A percentile compares a stretch with the other conserved stretches of the same genome.
These are phyloP conservation scores for Plasmodium gaboni DNA, from an alignment of 169 alveolate species.

Conservation along the genomic window DNA sequence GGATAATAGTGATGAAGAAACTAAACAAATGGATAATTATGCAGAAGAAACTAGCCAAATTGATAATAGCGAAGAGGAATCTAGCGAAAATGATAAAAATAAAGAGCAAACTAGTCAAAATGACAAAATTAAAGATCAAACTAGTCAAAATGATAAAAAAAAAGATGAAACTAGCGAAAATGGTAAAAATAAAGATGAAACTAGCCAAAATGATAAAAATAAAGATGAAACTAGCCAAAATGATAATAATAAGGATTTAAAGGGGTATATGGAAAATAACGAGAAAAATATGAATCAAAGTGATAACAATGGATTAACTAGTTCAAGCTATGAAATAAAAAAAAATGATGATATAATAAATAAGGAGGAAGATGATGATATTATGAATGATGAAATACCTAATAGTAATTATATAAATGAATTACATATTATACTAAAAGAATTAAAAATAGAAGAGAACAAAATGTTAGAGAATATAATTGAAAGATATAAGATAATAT, in stretches of 20 bases:
- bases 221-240: neutral
- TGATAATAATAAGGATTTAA: neutral
- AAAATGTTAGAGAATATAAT: constrained; percentile 25
- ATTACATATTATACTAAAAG: constrained; percentile 10
- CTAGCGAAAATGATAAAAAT: neutral
- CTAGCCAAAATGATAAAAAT: neutral
- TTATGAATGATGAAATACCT: neutral
- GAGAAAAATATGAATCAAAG: neutral
- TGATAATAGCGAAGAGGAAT: constrained; percentile 5
- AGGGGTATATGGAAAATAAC: neutral
- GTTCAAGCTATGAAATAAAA: neutral
- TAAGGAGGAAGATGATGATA: constrained; percentile 1
- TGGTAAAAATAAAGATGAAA: neutral
- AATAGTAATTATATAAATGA: neutral
- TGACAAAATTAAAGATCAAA: neutral
- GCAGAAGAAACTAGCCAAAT: neutral
- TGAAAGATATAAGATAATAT: constrained; percentile 18
- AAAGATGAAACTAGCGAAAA: neutral
- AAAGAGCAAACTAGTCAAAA: neutral
- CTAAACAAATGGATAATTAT: neutral
- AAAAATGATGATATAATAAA: neutral
- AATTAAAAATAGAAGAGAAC: constrained; percentile 19
- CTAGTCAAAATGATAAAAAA: neutral
- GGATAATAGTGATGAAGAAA: neutral
- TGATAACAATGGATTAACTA: neutral